Conservation (phyloP, 306 rosid genomes). For the Fagus crenata region DNA sequence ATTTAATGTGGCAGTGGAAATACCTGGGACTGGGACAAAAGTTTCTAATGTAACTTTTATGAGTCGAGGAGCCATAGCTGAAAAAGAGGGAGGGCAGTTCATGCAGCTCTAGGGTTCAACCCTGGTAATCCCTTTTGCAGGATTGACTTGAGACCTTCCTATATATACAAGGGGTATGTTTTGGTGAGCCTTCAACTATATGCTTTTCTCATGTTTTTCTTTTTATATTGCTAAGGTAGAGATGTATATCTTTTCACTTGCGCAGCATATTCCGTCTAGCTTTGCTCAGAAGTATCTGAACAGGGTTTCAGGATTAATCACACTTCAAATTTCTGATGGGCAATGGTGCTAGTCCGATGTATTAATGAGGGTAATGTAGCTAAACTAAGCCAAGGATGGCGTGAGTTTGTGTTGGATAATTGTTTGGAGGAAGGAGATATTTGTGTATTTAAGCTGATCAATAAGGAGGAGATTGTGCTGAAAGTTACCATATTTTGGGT, state of each 20-base stretch:
- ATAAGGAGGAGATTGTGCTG: neutral
- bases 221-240: neutral
- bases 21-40: neutral
- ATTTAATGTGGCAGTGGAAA: neutral
- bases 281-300: slow-evolving; percentile 3
- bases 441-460: slow-evolving; percentile 9
- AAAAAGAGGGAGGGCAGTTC: slow-evolving; percentile 5
- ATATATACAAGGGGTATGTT: neutral
- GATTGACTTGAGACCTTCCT: slow-evolving; percentile 12
- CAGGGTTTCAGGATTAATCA: neutral
- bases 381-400: neutral
- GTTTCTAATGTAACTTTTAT: neutral
- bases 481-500: slow-evolving; percentile 7
- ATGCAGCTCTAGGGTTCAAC: neutral
- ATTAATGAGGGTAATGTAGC: neutral
- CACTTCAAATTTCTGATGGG: slow-evolving; percentile 6
- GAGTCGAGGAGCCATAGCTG: neutral
- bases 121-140: slow-evolving; percentile 20
- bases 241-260: neutral
- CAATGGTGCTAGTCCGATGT: neutral
- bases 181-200: slow-evolving; percentile 15
- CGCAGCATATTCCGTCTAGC: slow-evolving; percentile 14
- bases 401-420: slow-evolving; percentile 6
- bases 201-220: neutral
- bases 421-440: slow-evolving; percentile 6